Percentiles rank a stretch among this genome's conserved stretches.
Conservation (phyloP, 345 rosid species). For the Anastatica hierochuntica region DNA sequence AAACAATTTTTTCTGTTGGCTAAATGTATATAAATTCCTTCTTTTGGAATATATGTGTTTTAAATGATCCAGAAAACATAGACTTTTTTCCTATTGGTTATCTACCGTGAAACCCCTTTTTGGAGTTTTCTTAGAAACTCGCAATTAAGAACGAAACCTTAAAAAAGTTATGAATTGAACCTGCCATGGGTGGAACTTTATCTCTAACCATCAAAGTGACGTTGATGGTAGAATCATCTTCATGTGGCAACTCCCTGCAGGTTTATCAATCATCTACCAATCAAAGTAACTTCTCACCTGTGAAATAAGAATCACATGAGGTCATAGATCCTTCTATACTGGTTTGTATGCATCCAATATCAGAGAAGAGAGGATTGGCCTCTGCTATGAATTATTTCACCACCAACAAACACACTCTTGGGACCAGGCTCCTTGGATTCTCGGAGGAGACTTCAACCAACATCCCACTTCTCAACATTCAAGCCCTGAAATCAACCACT, state of each 20-base stretch:
- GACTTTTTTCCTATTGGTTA: no score
- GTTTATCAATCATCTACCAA: neutral
- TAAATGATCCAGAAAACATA: no score
- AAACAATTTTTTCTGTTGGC: no score
- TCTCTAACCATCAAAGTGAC: neutral
- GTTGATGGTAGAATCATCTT: neutral
- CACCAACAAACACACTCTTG: no score
- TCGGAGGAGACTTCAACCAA: neutral
- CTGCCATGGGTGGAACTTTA: neutral
- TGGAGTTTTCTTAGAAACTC: no score
- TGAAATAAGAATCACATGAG: neutral
- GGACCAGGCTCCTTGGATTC: neutral
- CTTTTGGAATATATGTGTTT: no score
- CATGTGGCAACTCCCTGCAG: neutral
- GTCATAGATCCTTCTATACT: neutral
- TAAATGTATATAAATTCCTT: no score
- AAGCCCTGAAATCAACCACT: neutral
- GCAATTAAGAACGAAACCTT: neutral
- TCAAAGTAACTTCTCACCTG: neutral
- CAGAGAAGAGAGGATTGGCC: neutral
- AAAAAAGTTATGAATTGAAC: no score
- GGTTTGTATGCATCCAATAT: neutral
- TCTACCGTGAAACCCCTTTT: no score
- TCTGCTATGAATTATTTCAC: neutral
- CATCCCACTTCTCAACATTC: neutral